Conservation (phyloP, 2,329 filamentous ascomycete species). For the Penicillium sp. region DNA sequence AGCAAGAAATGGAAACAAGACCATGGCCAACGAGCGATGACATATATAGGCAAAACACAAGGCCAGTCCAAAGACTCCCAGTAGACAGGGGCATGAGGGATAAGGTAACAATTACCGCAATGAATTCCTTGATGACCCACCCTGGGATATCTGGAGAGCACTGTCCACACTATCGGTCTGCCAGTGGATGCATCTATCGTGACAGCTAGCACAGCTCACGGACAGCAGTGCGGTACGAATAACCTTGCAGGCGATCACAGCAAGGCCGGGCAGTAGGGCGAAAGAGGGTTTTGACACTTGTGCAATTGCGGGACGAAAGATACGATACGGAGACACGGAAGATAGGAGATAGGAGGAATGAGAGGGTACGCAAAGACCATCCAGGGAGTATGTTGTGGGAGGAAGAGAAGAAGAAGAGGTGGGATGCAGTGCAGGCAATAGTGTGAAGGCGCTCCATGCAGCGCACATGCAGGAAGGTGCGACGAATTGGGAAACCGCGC, state of each 20-base stretch:
- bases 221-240: constrained; percentile 1
- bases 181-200: neutral
- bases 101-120: neutral
- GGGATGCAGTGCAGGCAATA: neutral
- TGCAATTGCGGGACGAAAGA: neutral
- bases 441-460: neutral
- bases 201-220: neutral
- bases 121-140: constrained; percentile 8
- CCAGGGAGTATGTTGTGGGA: neutral
- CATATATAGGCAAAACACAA: neutral
- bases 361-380: neutral
- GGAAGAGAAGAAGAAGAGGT: neutral
- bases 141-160: neutral
- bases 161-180: neutral
- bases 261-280: constrained; percentile 3
- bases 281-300: neutral
- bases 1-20: neutral
- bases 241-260: constrained; percentile 14
- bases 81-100: constrained; percentile 1
- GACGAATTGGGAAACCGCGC: neutral
- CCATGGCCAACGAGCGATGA: neutral
- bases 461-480: neutral
- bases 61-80: neutral
- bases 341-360: neutral
- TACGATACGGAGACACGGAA: neutral